Base-by-base conservation (phyloP, 1,139 yeast species). In the Kodamaea derodonti region DNA sequence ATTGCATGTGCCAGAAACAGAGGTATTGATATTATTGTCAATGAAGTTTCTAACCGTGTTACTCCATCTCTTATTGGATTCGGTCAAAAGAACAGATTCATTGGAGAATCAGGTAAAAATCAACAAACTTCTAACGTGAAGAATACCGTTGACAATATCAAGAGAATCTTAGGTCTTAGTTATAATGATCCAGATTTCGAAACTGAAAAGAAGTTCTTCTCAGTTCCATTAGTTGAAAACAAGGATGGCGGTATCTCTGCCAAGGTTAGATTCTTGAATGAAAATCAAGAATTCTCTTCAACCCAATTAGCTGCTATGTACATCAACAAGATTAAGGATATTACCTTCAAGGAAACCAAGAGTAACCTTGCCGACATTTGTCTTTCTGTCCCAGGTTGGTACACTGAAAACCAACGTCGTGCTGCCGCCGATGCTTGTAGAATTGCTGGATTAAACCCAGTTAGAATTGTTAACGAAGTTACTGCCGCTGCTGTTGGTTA, bases 401-500 rank as follows among this genome's bases (percentile, higher is more conserved):
- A 86, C 76, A 80, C 95, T 40, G 97, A 92, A 66, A 80, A 75
- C 57, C 97, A 92, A 73, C 88, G 98, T 69, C 90, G 95, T 59
- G 96, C 97, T 46, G 82, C 95, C 50, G 76, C 88, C 43, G 98
- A 94, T 61, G 97, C 98, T 40, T 92, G 96, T 56, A 78, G 76
- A 59, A 84, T 92, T 62, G 97, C 98, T 43, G 96, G 96, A 45
- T 78, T 92, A 60, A 92, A 92, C 80, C 97, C 98, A 42, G 97
- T 92, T 43, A 84, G 98, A 77, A 81, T 92, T 49, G 95, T 92
- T 54, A 92, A 92, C 63, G 98, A 92, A 63, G 81, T 86, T 46
- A 90, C 98, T 41, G 97, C 98, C 43, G 98, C 98, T 41, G 97
- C 97, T 50, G 96, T 94, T 48, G 95, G 97, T 50, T 94, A 92